Base-by-base conservation (phyloP, 2,329 filamentous ascomycete species). In the Exophiala xenobiotica region DNA sequence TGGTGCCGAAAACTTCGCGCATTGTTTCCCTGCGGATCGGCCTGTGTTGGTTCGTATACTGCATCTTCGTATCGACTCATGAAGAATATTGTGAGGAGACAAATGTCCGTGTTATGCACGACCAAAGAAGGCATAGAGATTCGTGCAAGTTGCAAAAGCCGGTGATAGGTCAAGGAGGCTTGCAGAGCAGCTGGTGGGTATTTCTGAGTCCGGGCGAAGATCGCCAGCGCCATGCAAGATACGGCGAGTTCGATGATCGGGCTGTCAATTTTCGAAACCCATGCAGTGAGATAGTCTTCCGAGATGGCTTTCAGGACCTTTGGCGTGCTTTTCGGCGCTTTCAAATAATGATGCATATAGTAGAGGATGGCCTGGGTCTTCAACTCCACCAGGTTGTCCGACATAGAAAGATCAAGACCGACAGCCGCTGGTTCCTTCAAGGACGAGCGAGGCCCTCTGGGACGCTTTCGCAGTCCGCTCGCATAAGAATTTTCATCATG, bases 1-100 rank as follows among this genome's bases (percentile, higher is more conserved):
- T 66, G 61, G 56, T 67, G 66, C 12, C 64, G 76, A 52, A 74
- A 76, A n/a, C 68, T 57, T 20, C 14, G 37, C 19, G 45, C 18
- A 11, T 40, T n/a, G 20, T 22, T n/a, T 3, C 24, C 16, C 9
- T 26, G 12, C 19, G 23, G 24, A 27, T 44, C 23, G 5, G 16
- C 12, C 2, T 27, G 16, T 3, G 19, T 38, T 14, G 48, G 46
- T 26, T 40, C 19, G 19, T 56, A 41, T 9, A 52, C 45, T 11
- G 53, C 31, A 23, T 54, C 54, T 41, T 64, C 62, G 29, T 61
- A 64, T 5, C 57, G 56, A 33, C 53, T 44, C 62, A 64, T 64
- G n/a, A 63, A 45, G 35, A 51, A 54, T 43, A 61, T 54, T 11
- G 58, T 45, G 26, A 63, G 52, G 16, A 64, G 51, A 31, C 53